Percentiles rank a stretch among this genome's conserved stretches.
Evolutionary conservation across 106 monocot genomes (phyloP).

Genomic region (Chionographis japonica): DNA sequence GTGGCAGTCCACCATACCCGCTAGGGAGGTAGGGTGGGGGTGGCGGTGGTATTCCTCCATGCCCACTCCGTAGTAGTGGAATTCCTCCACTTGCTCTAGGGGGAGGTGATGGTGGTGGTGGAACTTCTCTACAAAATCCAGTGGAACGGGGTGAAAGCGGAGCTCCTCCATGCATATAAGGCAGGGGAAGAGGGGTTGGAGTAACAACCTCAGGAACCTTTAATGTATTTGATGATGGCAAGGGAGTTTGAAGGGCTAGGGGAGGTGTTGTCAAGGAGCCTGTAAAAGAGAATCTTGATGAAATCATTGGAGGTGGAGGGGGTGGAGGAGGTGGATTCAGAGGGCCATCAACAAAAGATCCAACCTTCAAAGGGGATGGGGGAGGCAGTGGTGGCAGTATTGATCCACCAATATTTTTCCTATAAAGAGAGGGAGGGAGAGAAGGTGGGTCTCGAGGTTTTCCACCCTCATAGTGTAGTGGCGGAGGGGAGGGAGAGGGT

Average conservation of each 20-base stretch:
- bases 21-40: conserved; percentile 24
- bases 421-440: neutral
- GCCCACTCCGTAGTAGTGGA: conserved; percentile 11
- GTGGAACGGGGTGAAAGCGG: neutral
- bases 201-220: neutral
- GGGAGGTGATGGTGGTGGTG: conserved; percentile 12
- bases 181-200: neutral
- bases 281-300: neutral
- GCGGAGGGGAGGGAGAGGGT: conserved; percentile 1
- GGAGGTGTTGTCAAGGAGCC: conserved; percentile 1
- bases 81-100: neutral
- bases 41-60: conserved; percentile 12
- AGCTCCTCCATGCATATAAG: neutral
- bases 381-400: conserved; percentile 1
- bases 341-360: neutral
- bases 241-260: neutral
- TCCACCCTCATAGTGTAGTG: conserved; percentile 1
- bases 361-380: neutral
- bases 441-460: neutral
- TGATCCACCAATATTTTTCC: neutral
- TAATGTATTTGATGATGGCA: no score
- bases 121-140: conserved; percentile 2
- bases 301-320: neutral
- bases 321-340: conserved; percentile 2
- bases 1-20: conserved; percentile 9